A percentile compares a stretch with the other conserved stretches of the same genome.
Conservation (phyloP, 257 asterid species). For the Perilla frutescens region DNA sequence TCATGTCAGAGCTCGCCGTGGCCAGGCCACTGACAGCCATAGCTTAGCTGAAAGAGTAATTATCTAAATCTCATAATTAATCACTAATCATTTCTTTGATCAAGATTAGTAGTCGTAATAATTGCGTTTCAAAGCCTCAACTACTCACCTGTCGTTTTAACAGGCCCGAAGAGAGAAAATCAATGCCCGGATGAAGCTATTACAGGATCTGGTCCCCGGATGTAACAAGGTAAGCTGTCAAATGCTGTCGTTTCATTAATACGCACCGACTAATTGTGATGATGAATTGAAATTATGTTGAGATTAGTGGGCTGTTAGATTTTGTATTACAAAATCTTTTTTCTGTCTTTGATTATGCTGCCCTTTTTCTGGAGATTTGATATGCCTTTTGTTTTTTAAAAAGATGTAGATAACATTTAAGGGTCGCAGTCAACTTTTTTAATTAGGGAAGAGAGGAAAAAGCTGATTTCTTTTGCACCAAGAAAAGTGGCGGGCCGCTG, state of each 20-base stretch:
- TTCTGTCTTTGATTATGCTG: conserved; percentile 33
- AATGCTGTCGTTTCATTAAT: conserved; percentile 37
- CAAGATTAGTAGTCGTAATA: conserved; percentile 33
- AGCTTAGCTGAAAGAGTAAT: conserved; percentile 97
- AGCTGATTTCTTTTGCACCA: conserved; percentile 58
- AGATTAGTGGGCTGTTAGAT: conserved; percentile 30
- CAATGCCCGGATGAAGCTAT: conserved; percentile 95
- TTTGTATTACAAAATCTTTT: conserved; percentile 36
- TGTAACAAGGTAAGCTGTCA: conserved; percentile 89
- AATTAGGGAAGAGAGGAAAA: conserved; percentile 46
- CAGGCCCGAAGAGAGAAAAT: conserved; percentile 99
- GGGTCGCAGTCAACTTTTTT: conserved; percentile 65
- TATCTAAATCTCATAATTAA: conserved; percentile 29
- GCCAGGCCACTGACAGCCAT: conserved; percentile 98
- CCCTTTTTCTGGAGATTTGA: not conserved
- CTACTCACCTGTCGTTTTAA: conserved; percentile 32
- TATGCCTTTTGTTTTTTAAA: conserved; percentile 32
- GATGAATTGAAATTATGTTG: conserved; percentile 30
- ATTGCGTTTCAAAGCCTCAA: conserved; percentile 29
- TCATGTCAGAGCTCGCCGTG: conserved; percentile 98
- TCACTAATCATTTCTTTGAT: conserved; percentile 31
- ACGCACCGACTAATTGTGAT: conserved; percentile 29
- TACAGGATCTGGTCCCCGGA: conserved; percentile 99
- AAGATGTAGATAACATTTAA: conserved; percentile 30
- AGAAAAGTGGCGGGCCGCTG: conserved; percentile 58